Conservation (phyloP, 345 rosid genomes). For the Eutrema heterophyllum region DNA sequence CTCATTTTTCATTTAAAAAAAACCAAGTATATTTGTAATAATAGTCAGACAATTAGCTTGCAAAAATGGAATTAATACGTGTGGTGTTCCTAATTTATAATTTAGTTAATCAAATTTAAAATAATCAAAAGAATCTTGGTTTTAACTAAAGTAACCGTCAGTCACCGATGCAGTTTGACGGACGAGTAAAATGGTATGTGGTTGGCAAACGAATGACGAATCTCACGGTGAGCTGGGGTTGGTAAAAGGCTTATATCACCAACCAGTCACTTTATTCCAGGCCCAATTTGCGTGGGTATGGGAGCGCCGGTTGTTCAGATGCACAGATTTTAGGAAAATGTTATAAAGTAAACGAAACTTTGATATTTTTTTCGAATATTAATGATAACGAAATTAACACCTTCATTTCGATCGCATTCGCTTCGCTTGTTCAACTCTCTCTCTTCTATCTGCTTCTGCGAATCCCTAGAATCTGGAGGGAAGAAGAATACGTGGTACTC, state of each 20-base stretch:
- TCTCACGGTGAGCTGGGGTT: neutral
- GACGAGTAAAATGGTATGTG: conserved; percentile 2
- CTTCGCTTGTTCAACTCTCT: conserved; percentile 14
- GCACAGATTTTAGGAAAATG: neutral
- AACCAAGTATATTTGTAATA: no score
- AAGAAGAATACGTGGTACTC: neutral
- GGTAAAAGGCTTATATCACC: conserved; percentile 14
- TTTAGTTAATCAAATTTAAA: neutral
- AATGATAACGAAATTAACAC: conserved; percentile 23
- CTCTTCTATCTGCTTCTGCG: conserved; percentile 4
- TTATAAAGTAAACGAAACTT: neutral
- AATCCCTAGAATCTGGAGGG: conserved; percentile 7
- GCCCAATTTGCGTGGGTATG: conserved; percentile 24
- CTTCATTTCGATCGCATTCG: conserved; percentile 23
- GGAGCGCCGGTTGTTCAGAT: conserved; percentile 23
- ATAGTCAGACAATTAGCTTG: conserved; percentile 1
- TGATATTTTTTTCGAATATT: neutral
- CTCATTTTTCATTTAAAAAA: neutral
- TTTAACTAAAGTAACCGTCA: neutral
- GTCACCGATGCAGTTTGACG: neutral
- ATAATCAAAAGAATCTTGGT: neutral
- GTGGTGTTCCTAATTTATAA: neutral
- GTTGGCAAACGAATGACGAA: neutral
- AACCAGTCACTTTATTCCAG: conserved; percentile 15
- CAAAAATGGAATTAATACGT: conserved; percentile 4